Evolutionary conservation across 164 flowering plant genomes (phyloP), one percentile per base, ranked within the genome.

Genomic region (Kalanchoe fedtschenkoi): DNA sequence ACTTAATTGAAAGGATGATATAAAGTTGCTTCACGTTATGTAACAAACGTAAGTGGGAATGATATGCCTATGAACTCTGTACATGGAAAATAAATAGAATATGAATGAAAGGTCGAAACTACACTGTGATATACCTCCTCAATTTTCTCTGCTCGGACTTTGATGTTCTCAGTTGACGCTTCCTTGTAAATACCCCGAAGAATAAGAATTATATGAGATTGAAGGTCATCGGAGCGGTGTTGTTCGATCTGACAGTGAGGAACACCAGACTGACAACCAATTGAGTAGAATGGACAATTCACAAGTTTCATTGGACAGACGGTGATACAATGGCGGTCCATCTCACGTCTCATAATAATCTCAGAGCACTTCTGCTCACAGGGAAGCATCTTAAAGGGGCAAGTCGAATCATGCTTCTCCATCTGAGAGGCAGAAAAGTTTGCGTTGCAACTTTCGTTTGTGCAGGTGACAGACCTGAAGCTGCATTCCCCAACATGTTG

Each of bases 291-390:
- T 30, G 88, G 88, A 69, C 96, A 89, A 55, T 79, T 87, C 29
- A 80, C 82, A 58, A 84, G 83, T 84, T 82, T 92, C 96, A 89
- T 92, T 14, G 93, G 83, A 73, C 96, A 92, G 26, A 80, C 80
- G 34, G 96, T 89, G 28, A 89, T 78, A 61, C 98, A 92, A 71
- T 92, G 98, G 62, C 80, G 75, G 70, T 92, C 98, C 98, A 92
- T 92, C 34, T 87, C 93, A 5, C 83, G 82, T 74, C 96, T 80
- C 86, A 80, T 75, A 62, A 92, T 67, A 29, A 30, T 68, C 15
- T 67, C 86, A 1, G 84, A 61, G 72, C 96, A 92, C 34, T 76
- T 75, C 69, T 92, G 96, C 64, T 92, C 96, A 61, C 98, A 92
- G 22, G 76, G 81, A 68, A 92, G 74, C 54, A 86, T 69, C 74